phyloP scores from a whole-genome alignment of 116 monocot species.

The Iris pallida region DNA sequence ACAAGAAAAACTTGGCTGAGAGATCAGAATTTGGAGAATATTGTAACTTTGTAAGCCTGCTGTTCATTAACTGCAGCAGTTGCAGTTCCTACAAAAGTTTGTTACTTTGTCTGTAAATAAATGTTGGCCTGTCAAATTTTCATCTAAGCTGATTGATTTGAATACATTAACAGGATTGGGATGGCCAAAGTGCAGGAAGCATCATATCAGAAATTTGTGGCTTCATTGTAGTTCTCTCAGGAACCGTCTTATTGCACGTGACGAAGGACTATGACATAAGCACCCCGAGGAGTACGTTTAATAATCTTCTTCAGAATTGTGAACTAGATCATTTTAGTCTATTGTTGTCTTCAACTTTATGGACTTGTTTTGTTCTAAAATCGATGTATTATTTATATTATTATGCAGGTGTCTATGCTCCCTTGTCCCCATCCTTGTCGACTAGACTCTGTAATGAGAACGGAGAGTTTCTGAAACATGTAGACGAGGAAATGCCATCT shows the following conservation, averaged over 20 bases:
- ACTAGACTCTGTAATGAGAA: conserved; percentile 42
- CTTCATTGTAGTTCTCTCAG: conserved; percentile 76
- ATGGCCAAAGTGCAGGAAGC: conserved; percentile 62
- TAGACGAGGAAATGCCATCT: conserved; percentile 45
- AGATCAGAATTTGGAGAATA: no score
- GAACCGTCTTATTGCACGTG: conserved; percentile 72
- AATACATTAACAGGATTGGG: conserved; percentile 64
- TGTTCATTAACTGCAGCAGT: no score
- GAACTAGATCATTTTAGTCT: neutral
- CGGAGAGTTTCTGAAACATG: conserved; percentile 57
- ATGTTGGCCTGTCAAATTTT: neutral
- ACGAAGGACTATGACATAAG: conserved; percentile 72
- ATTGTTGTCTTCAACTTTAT: neutral
- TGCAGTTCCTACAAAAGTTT: no score
- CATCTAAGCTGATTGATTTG: neutral
- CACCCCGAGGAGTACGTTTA: conserved; percentile 43
- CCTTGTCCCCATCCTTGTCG: conserved; percentile 66
- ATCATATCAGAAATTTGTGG: conserved; percentile 93
- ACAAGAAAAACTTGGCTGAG: no score
- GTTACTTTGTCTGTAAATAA: no score
- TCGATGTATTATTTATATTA: neutral
- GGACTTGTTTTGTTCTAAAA: neutral
- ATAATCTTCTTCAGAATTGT: neutral
- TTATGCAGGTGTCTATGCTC: conserved; percentile 52
- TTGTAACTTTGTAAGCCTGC: no score